Percentiles rank a stretch among this genome's conserved stretches.
Evolutionary conservation across 495 filamentous ascomycete genomes (phyloP).

Genomic region (Terfezia claveryi): DNA sequence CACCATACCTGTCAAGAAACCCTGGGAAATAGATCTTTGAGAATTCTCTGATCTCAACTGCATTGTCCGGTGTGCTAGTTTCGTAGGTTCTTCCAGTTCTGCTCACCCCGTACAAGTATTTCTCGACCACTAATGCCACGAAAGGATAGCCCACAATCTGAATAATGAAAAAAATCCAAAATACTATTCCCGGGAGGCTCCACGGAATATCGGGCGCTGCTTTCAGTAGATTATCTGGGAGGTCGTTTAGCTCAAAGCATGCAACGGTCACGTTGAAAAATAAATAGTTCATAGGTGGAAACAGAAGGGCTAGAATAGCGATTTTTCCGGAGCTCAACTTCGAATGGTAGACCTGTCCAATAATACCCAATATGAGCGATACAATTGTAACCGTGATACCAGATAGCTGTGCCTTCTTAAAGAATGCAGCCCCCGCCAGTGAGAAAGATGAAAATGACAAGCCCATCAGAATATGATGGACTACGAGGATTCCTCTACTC

Average conservation of each 20-base stretch:
- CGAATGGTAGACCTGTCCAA: slow-evolving; percentile 40
- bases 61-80: slow-evolving; percentile 21
- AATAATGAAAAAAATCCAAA: slow-evolving; percentile 46
- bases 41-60: slow-evolving; percentile 43
- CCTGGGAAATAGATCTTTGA: slow-evolving; percentile 53
- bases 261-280: slow-evolving; percentile 48
- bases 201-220: slow-evolving; percentile 38
- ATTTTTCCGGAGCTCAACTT: slow-evolving; percentile 33
- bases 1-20: slow-evolving; percentile 32
- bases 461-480: slow-evolving; percentile 38
- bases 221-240: slow-evolving; percentile 32
- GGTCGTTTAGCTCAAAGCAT: slow-evolving; percentile 36
- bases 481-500: slow-evolving; percentile 34
- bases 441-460: slow-evolving; percentile 44
- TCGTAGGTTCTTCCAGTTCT: slow-evolving; percentile 36
- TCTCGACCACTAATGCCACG: slow-evolving; percentile 48
- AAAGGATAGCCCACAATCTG: slow-evolving; percentile 55
- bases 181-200: slow-evolving; percentile 37
- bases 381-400: slow-evolving; percentile 45
- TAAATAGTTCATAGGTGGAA: slow-evolving; percentile 56
- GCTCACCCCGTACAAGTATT: slow-evolving; percentile 50
- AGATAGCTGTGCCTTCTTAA: slow-evolving; percentile 54
- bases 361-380: slow-evolving; percentile 42
- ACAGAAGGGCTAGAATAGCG: slow-evolving; percentile 41
- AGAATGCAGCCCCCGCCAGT: slow-evolving; percentile 48